phyloP scores from a whole-genome alignment of 1,284 basidiomycete genomes.

The Coniferiporia sulphurascens region DNA sequence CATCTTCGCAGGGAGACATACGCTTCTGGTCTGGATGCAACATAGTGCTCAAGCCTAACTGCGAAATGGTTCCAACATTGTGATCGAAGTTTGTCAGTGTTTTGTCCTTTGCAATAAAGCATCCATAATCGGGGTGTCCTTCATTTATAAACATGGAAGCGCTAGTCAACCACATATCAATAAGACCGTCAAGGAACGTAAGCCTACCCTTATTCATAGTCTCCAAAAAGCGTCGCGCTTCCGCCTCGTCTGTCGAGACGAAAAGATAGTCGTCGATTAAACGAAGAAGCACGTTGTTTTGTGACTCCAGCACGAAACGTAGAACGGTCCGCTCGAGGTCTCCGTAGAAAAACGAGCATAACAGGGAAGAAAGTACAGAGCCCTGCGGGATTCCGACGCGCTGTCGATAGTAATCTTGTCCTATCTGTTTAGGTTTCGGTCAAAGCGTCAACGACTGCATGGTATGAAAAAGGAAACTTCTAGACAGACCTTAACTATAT shows the following conservation, averaged over 20 bases:
- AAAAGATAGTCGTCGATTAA: constrained; percentile 94
- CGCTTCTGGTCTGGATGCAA: constrained; percentile 43
- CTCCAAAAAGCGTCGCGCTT: constrained; percentile 70
- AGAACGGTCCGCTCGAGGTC: constrained; percentile 75
- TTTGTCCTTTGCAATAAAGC: constrained; percentile 84
- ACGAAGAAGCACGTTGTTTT: constrained; percentile 68
- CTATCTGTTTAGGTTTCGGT: constrained; percentile 50
- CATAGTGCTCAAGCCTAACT: constrained; percentile 12
- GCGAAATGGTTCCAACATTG: constrained; percentile 13
- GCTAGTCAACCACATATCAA: not conserved
- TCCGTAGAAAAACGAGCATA: constrained; percentile 94
- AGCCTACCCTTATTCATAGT: constrained; percentile 71
- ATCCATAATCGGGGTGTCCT: constrained; percentile 93
- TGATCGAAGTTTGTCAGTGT: constrained; percentile 82
- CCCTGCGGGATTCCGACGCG: constrained; percentile 94
- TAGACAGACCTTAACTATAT: constrained; percentile 75
- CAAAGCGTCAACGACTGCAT: too few relatives aligned
- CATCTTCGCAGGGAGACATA: constrained; percentile 30
- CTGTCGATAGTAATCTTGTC: constrained; percentile 76
- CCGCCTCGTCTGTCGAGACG: constrained; percentile 63
- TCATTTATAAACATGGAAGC: not conserved
- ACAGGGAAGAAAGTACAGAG: constrained; percentile 81
- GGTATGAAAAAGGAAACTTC: too few relatives aligned
- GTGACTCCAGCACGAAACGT: constrained; percentile 37
- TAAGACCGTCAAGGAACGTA: not conserved